phyloP scores from a whole-genome alignment of 1,284 basidiomycete genomes.

The Apiotrichum akiyoshidainum region DNA sequence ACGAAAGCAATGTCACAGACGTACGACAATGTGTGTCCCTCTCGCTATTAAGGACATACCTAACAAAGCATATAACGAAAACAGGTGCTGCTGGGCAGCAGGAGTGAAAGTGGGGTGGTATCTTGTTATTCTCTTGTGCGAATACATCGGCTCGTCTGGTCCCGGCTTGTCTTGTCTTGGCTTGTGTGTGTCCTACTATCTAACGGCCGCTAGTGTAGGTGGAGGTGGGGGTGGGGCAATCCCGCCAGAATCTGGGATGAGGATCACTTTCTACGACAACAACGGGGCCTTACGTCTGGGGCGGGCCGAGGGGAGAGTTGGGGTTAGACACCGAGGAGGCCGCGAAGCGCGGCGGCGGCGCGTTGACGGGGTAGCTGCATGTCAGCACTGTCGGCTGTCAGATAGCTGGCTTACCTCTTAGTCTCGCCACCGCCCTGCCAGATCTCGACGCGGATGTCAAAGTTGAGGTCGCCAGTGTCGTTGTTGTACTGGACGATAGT shows the following conservation, averaged over 20 bases:
- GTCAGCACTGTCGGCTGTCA: not conserved
- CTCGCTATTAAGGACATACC: too few relatives aligned
- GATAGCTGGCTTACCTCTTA: conserved; percentile 55
- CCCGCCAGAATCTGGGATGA: conserved; percentile 1
- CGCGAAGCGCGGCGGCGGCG: conserved; percentile 1
- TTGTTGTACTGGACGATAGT: conserved; percentile 67
- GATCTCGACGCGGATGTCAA: conserved; percentile 83
- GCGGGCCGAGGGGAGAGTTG: not conserved
- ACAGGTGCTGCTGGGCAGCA: too few relatives aligned
- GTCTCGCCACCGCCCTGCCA: conserved; percentile 74
- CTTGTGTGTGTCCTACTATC: too few relatives aligned
- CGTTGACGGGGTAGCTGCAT: not conserved
- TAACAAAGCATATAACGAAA: too few relatives aligned
- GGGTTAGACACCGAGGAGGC: not conserved
- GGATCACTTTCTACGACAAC: not conserved
- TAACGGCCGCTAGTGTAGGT: not conserved
- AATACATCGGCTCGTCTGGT: too few relatives aligned
- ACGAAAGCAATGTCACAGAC: too few relatives aligned
- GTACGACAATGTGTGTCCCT: too few relatives aligned
- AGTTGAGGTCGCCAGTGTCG: conserved; percentile 66
- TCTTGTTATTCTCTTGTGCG: too few relatives aligned
- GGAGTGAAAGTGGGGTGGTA: too few relatives aligned
- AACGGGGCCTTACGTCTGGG: not conserved
- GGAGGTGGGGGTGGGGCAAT: conserved; percentile 3
- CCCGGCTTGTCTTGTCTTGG: not conserved